Conservation (phyloP, 2,329 filamentous ascomycete species). For the Xylaria sp. region DNA sequence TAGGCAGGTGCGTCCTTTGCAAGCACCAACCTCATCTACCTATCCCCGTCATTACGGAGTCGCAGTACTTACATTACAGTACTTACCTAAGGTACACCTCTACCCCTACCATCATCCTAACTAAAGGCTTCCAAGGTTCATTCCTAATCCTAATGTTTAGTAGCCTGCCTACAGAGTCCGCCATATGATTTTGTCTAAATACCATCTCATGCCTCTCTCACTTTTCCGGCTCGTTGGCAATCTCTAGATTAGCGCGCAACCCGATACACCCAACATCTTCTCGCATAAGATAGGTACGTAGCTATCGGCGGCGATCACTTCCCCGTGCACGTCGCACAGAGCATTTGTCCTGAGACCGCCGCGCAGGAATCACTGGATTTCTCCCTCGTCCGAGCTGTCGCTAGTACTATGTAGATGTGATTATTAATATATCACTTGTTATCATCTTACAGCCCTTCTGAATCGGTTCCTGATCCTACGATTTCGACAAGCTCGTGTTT, state of each 20-base stretch:
- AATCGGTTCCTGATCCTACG: background rate
- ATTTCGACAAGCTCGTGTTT: constrained; percentile 12
- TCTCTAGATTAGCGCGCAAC: constrained; percentile 9
- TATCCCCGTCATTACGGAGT: background rate
- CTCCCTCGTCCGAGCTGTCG: constrained; percentile 9
- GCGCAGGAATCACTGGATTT: constrained; percentile 16
- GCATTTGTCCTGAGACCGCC: constrained; percentile 11
- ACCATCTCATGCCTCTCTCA: constrained; percentile 9
- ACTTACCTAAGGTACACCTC: background rate
- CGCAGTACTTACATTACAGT: background rate
- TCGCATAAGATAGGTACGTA: constrained; percentile 18
- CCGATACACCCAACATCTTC: constrained; percentile 6
- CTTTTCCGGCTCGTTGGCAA: background rate
- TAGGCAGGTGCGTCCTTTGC: background rate
- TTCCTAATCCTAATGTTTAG: constrained; percentile 22
- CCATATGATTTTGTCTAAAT: constrained; percentile 15
- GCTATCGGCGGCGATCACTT: constrained; percentile 12
- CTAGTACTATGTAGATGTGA: constrained; percentile 10
- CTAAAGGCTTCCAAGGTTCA: constrained; percentile 20
- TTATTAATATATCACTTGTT: constrained; percentile 10
- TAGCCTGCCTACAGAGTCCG: background rate
- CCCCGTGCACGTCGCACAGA: constrained; percentile 9
- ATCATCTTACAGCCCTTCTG: constrained; percentile 1
- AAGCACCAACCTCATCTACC: background rate
- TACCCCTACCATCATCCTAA: constrained; percentile 15